Base-by-base conservation (phyloP, 2,329 filamentous ascomycete species). In the Torrubiella hemipterigena region DNA sequence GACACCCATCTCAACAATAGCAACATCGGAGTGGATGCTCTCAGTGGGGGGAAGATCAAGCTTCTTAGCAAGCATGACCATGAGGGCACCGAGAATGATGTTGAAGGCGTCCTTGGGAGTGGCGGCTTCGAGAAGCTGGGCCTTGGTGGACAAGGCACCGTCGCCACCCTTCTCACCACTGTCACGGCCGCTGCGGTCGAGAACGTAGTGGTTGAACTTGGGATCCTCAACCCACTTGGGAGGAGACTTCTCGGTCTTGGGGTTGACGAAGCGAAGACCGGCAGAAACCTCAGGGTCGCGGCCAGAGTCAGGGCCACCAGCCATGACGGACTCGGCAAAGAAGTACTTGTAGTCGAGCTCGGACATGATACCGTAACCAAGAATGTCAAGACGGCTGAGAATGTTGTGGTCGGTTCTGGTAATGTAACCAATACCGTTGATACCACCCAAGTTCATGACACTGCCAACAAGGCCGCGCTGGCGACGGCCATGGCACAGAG, bases 371-470 rank as follows among this genome's bases (percentile, higher is more conserved):
- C 31, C 31, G 17, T 43, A 40, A 3, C 43, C 42, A 5, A 36
- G 27, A 30, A 30, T 27, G 27, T 36, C 30, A 31, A 33, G 27
- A 19, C 28, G 30, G 19, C 26, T 31, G 4, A 36, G 27, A 21
- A 33, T 33, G 8, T 23, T 23, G 20, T 30, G 31, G 14, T 33
- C 34, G 15, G 31, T 36, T 13, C 34, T 35, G 20, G 36, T 33
- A 13, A 36, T 33, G 30, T 36, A 43, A 25, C 35, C 40, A 33
- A 35, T 29, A 22, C 35, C 33, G n/a, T 36, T 34, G 17, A 47
- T 43, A 27, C 38, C 41, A 9, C 40, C 41, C n/a, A 53, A 44
- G 29, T 52, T 36, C 10, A 54, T 42, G 13, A 40, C 39, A 23
- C 38, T 42, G 3, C 31, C 50, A 12, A 41, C 40, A 7, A 44